These are phyloP conservation scores for Grosmannia penicillata DNA, from an alignment of 2,329 filamentous ascomycete species.

Conservation along the genomic window DNA sequence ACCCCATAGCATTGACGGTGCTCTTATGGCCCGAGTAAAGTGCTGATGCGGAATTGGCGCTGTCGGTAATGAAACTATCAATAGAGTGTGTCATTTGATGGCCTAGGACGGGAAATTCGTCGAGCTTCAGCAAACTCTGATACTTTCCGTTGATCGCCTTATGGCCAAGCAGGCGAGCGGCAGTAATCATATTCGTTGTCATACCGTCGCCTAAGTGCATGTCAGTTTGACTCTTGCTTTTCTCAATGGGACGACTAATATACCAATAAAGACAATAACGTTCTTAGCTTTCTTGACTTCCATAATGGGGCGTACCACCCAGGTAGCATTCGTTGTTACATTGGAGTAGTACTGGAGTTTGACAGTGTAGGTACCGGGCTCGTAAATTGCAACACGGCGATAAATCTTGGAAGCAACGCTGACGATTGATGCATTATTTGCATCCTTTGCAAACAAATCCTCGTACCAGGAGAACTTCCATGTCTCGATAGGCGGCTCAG, in stretches of 20 bases:
- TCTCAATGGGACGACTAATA: not conserved
- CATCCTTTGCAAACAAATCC: constrained; percentile 66
- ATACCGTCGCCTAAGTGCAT: constrained; percentile 42
- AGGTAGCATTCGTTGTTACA: constrained; percentile 57
- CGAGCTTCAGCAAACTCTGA: constrained; percentile 58
- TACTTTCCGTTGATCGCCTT: constrained; percentile 77
- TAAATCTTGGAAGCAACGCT: constrained; percentile 71
- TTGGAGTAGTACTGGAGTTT: constrained; percentile 62
- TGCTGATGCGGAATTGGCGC: constrained; percentile 70
- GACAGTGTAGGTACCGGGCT: constrained; percentile 67
- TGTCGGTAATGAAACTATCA: constrained; percentile 75
- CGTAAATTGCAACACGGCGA: constrained; percentile 58
- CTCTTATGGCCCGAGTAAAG: constrained; percentile 76
- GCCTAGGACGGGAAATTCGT: constrained; percentile 72
- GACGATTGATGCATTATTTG: constrained; percentile 53
- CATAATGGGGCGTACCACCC: constrained; percentile 59
- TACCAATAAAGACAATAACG: constrained; percentile 60
- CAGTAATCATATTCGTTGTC: constrained; percentile 67
- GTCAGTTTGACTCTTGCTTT: not conserved
- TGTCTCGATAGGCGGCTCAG: constrained; percentile 33
- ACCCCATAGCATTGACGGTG: constrained; percentile 60
- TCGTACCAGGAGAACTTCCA: constrained; percentile 82
- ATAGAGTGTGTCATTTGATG: constrained; percentile 85
- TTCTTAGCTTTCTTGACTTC: constrained; percentile 66
- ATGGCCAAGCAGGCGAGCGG: constrained; percentile 67